phyloP scores from a whole-genome alignment of 768 basidiomycete genomes.

The Nevesoporus exiguus region DNA sequence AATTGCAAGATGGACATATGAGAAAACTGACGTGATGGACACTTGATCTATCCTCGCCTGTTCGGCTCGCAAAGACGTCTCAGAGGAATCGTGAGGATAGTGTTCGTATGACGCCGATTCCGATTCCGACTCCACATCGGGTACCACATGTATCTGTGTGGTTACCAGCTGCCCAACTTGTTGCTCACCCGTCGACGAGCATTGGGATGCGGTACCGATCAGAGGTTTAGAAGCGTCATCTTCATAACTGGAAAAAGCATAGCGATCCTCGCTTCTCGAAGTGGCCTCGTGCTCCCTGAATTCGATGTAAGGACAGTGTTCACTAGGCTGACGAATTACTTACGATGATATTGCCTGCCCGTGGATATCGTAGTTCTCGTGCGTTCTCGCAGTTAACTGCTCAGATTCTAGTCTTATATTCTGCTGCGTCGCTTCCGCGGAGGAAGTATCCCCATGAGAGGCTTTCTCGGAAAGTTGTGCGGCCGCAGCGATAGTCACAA shows the following conservation, averaged over 20 bases:
- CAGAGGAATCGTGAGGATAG: background rate
- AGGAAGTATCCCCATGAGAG: background rate
- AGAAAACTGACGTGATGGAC: background rate
- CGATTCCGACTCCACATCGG: background rate
- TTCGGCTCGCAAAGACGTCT: no score
- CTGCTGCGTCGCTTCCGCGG: background rate
- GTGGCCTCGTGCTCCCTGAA: background rate
- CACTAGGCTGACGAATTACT: background rate
- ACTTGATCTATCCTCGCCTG: background rate
- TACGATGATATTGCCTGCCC: slow-evolving; percentile 1
- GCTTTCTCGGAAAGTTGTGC: background rate
- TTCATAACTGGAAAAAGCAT: background rate
- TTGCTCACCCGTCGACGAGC: background rate
- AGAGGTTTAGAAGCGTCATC: background rate
- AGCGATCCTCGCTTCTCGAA: background rate
- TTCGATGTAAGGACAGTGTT: background rate
- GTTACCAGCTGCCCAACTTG: background rate
- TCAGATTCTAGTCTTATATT: background rate
- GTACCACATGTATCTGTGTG: background rate
- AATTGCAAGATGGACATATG: background rate
- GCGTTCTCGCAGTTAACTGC: background rate
- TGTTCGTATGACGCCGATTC: background rate
- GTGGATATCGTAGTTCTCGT: background rate
- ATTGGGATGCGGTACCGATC: background rate
- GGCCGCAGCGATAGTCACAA: background rate